phyloP scores from a whole-genome alignment of 768 basidiomycete genomes.

The Austroboletus eburneus region DNA sequence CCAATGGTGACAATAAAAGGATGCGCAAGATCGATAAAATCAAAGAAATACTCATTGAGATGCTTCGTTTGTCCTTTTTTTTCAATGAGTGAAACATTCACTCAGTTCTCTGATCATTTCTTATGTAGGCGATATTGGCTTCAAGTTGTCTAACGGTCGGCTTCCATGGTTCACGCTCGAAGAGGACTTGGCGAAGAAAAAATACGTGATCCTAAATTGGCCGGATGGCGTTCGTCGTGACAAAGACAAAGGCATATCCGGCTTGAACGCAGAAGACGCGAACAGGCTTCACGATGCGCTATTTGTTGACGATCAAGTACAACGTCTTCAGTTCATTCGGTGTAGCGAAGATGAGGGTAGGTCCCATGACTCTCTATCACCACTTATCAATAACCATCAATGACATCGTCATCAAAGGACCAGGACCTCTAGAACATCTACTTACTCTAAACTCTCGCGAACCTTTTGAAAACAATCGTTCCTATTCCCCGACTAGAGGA shows the following conservation, averaged over 20 bases:
- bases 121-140: neutral
- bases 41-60: neutral
- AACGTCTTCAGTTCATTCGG: neutral
- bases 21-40: conserved; percentile 2
- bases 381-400: too few relatives aligned
- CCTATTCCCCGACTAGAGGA: too few relatives aligned
- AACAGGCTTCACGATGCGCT: neutral
- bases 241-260: neutral
- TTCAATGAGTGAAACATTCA: neutral
- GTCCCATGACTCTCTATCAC: too few relatives aligned
- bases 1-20: neutral
- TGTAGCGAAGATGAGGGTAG: too few relatives aligned
- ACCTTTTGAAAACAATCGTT: too few relatives aligned
- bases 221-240: neutral
- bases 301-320: neutral
- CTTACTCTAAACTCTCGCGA: too few relatives aligned
- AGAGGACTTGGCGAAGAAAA: neutral
- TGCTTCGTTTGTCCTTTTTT: conserved; percentile 8
- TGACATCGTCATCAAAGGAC: too few relatives aligned
- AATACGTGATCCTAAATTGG: neutral
- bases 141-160: neutral
- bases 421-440: too few relatives aligned
- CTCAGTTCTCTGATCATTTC: too few relatives aligned
- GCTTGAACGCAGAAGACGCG: neutral
- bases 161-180: neutral